Base-by-base conservation (phyloP, 768 basidiomycete species). In the Lactarius akahatsu region DNA sequence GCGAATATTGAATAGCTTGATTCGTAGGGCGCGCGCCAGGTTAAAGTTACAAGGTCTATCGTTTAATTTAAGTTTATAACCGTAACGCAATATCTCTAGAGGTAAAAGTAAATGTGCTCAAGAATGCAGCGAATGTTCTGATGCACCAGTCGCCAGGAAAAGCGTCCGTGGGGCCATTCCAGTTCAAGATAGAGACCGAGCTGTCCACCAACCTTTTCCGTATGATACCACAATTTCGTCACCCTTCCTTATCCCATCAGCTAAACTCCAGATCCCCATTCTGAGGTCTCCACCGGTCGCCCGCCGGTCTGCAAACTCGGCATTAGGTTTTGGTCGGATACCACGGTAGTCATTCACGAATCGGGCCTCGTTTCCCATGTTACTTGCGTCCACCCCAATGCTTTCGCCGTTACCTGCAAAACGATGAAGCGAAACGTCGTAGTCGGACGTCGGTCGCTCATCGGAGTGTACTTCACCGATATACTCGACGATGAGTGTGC, bases 341-440 rank as follows among this genome's bases (percentile, higher is more conserved):
- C 93, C 92, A 63, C 95, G 83, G 76, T 89, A 98, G 78, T 96
- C 95, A 71, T 97, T 97, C 65, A 93, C 81, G 74, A 96, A 95
- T 72, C 95, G 80, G 1, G 89, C 89, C 75, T 94, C 92, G 76
- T 96, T 97, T 34, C 95, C 95, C 80, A 84, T 84, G 3, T 54
- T 70, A 34, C 80, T 79, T 23, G 94, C 93, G 74, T 97, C 94
- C 47, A 91, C 80, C 1, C 93, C 94, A 23, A 95, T 83, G 72
- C 80, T 88, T 47, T 85, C 85, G 60, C 81, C 50, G 26, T 15
- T 26, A 7, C 26, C 79, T 64, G 79, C 76, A 59, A 82, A 77
- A 41, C 86, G 88, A 74, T 83, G 80, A n/a, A 96, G 81, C 16
- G 88, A 93, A 30, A 96, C 79, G 76, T 96, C 95, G 73, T 96